Evolutionary conservation across 2,329 filamentous ascomycete species (phyloP).

Genomic region (Penicillium aurantiogriseum): DNA sequence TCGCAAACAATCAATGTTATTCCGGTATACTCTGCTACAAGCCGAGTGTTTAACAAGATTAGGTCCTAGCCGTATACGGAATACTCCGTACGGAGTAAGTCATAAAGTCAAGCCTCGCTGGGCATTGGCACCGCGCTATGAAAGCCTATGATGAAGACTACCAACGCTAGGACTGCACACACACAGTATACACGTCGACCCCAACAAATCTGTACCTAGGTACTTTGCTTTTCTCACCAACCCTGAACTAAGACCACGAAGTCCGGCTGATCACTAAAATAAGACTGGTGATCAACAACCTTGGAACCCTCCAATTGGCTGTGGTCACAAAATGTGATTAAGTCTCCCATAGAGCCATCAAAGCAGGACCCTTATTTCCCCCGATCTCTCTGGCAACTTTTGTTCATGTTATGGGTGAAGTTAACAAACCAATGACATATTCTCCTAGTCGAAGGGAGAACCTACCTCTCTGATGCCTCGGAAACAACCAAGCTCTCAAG

Average conservation of each 20-base stretch:
- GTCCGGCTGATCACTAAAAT: not conserved
- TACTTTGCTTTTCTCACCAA: not conserved
- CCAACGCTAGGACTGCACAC: not conserved
- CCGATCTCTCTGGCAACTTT: not conserved
- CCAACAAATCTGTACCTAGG: not conserved
- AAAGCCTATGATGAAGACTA: not conserved
- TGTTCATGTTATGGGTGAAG: not conserved
- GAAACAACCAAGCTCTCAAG: not conserved
- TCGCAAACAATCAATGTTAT: not conserved
- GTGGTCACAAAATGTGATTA: not conserved
- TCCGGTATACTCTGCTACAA: not conserved
- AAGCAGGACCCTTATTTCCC: not conserved
- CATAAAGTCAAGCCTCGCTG: not conserved
- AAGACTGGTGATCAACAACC: not conserved
- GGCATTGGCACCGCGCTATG: not conserved
- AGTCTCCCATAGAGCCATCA: not conserved
- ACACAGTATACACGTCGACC: not conserved
- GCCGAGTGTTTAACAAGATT: not conserved
- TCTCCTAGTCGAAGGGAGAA: not conserved
- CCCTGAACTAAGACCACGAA: no score
- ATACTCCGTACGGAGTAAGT: not conserved
- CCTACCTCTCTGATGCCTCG: no score
- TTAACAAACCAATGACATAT: not conserved
- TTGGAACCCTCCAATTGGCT: no score
- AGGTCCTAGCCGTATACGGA: not conserved